Evolutionary conservation across 1,284 basidiomycete species (phyloP), one percentile per base, ranked within the genome.

Genomic region (Irpex sp.): DNA sequence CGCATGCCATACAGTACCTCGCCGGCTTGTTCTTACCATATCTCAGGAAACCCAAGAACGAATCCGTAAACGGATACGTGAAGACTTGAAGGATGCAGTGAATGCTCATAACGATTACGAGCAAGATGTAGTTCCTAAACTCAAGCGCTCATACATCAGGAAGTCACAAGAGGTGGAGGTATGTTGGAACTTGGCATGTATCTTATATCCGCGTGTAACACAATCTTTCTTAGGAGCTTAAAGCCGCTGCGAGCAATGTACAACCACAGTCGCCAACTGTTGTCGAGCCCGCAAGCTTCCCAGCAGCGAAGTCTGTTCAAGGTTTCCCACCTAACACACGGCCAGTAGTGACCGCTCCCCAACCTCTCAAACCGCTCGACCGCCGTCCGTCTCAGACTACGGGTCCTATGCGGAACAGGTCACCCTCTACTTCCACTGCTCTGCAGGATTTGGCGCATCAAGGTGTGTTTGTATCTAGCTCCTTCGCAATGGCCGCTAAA

Each of bases 81-180:
- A 95, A 67, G 93, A 95, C 71, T 76, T 95, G 65, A 95, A 93
- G 74, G 84, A 85, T 6, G 92, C 93, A 0, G 80, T 81, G 13
- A 69, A 75, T 62, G 84, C 88, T 17, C 94, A 95, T 75, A 82
- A 83, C 35, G 93, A 95, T 21, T 94, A 89, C 71, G 87, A 87
- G 9, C 90, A 93, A 70, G 84, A 81, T 61, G 79, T 82, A 17
- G 79, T 95, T 5, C 93, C 92, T 0, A 89, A 87, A 69, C 77
- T 95, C 55, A 94, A 93, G 77, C 82, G 86, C 56, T 76, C 81
- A 36, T 96, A 97, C 72, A 74, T 84, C 11, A 90, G 87, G 77
- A 94, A 93, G 74, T 92, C 89, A 69, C 85, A 89, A 61, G 92
- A 94, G 66, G 86, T 90, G 3, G 94, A 95, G 80, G 93, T 92